phyloP scores from a whole-genome alignment of 208 protist species.

The Leishmania major region DNA sequence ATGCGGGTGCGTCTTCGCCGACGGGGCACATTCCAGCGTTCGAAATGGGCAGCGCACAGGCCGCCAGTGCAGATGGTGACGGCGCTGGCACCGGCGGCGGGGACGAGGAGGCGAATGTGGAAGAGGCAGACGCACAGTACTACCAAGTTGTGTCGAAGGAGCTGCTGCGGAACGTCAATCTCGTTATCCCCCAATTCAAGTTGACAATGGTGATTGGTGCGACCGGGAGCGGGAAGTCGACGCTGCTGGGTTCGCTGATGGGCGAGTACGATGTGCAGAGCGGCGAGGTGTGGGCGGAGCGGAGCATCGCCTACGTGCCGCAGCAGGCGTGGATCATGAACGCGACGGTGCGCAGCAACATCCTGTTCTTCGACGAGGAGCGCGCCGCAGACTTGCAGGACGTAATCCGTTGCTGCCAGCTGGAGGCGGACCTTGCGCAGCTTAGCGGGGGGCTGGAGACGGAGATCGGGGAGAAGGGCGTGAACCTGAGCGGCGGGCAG shows the following conservation, averaged over 20 bases:
- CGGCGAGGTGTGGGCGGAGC: conserved; percentile 36
- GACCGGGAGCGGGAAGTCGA: conserved; percentile 84
- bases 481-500: conserved; percentile 91
- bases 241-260: conserved; percentile 55
- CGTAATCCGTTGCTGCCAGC: conserved; percentile 63
- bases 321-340: conserved; percentile 95
- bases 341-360: conserved; percentile 90
- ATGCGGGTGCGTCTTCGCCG: background rate
- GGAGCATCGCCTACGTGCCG: conserved; percentile 85
- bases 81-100: background rate
- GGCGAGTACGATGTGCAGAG: conserved; percentile 38
- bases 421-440: conserved; percentile 83
- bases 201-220: conserved; percentile 60
- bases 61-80: background rate
- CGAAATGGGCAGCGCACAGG: background rate
- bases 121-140: conserved; percentile 19
- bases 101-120: background rate
- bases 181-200: conserved; percentile 37
- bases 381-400: conserved; percentile 47
- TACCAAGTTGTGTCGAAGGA: conserved; percentile 44
- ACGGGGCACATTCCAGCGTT: too few relatives aligned
- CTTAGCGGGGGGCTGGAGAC: conserved; percentile 87
- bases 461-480: conserved; percentile 89
- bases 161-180: conserved; percentile 48
- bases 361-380: conserved; percentile 86